phyloP scores from a whole-genome alignment of 495 filamentous ascomycete species.

The Tuber magnatum region DNA sequence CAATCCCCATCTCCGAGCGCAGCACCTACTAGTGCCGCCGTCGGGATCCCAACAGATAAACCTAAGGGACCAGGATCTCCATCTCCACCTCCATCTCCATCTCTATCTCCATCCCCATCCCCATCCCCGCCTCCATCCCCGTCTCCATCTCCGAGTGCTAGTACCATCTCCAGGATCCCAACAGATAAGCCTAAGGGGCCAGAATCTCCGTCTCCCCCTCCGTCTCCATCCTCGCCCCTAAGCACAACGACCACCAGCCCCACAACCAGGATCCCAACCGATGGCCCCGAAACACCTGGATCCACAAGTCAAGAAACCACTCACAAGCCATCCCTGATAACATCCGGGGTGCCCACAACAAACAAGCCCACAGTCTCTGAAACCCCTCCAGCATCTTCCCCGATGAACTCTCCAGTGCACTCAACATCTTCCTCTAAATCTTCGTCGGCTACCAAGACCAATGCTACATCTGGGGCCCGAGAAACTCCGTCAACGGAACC shows the following conservation, averaged over 20 bases:
- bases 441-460: not conserved
- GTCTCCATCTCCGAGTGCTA: not conserved
- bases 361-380: not conserved
- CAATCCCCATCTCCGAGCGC: too few relatives aligned
- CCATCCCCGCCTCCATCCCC: too few relatives aligned
- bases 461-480: not conserved
- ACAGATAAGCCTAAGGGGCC: not conserved
- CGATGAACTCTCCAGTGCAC: not conserved
- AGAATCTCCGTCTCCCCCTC: not conserved
- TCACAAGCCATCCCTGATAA: not conserved
- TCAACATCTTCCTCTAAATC: not conserved
- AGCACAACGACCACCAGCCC: not conserved
- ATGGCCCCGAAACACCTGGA: not conserved
- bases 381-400: not conserved
- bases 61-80: too few relatives aligned
- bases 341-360: not conserved
- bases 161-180: not conserved
- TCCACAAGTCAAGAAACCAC: not conserved
- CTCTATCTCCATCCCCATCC: too few relatives aligned
- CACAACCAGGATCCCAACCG: not conserved
- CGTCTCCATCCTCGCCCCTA: not conserved
- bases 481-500: not conserved
- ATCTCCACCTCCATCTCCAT: too few relatives aligned
- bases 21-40: too few relatives aligned
- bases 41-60: too few relatives aligned